Evolutionary conservation across 2,329 filamentous ascomycete species (phyloP).

Genomic region (Ceratocystis cacaofunesta): DNA sequence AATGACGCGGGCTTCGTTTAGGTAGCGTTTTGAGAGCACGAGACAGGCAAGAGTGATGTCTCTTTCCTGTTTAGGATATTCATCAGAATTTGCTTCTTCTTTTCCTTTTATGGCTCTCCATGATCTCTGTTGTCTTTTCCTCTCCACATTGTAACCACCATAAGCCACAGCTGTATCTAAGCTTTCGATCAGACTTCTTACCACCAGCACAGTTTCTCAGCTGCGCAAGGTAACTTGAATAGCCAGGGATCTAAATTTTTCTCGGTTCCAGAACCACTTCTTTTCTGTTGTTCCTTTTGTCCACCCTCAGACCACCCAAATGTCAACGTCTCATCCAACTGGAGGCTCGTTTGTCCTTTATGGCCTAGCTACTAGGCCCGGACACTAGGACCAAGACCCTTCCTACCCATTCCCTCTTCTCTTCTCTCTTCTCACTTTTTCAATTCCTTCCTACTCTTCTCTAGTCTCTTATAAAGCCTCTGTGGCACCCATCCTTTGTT

Average conservation of each 20-base stretch:
- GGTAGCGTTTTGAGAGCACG: neutral
- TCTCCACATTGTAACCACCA: neutral
- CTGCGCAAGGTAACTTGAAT: too few species aligned
- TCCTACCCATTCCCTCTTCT: neutral
- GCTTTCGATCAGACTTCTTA: neutral
- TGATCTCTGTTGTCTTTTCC: neutral
- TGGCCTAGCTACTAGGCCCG: neutral
- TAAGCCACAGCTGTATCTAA: neutral
- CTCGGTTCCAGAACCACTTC: neutral
- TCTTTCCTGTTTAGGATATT: neutral
- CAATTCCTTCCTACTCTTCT: neutral
- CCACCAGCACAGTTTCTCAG: neutral
- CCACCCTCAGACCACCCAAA: constrained; percentile 2
- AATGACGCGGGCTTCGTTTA: neutral
- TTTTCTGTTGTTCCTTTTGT: constrained; percentile 1
- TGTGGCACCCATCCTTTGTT: neutral
- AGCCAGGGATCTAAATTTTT: neutral
- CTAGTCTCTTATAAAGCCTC: neutral
- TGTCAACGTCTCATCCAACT: neutral
- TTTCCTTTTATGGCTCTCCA: neutral
- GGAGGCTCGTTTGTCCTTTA: neutral
- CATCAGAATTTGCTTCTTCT: neutral
- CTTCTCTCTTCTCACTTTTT: neutral
- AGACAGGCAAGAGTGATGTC: neutral
- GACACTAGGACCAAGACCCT: neutral